Evolutionary conservation across 441 rosid species (phyloP).

Genomic region (Rhodomyrtus psidioides): DNA sequence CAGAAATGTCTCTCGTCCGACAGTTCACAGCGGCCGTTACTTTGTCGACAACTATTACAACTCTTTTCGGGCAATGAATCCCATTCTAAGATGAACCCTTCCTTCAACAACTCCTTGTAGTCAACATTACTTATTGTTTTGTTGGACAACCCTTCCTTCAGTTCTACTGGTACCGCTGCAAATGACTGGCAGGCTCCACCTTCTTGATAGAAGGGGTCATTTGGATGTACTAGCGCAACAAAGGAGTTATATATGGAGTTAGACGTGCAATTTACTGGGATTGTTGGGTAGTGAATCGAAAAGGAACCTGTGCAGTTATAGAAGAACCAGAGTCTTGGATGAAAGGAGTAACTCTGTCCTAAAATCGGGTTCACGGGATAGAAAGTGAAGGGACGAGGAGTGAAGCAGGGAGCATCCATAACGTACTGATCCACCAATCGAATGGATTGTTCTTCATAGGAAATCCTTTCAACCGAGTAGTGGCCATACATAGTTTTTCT

Average conservation of each 20-base stretch:
- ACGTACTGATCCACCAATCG: background rate
- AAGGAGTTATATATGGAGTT: background rate
- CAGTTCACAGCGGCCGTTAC: background rate
- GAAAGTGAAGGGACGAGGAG: background rate
- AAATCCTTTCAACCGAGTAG: background rate
- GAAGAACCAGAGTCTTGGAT: background rate
- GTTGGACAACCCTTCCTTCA: background rate
- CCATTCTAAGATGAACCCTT: background rate
- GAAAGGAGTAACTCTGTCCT: background rate
- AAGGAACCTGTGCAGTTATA: background rate
- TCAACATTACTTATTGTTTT: background rate
- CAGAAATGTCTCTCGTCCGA: background rate
- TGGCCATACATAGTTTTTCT: background rate
- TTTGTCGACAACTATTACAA: background rate
- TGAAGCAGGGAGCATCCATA: background rate
- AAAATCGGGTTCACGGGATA: fast-evolving
- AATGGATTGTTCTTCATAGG: background rate
- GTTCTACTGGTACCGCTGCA: background rate
- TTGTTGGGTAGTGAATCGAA: background rate
- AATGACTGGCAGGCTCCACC: background rate
- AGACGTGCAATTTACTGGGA: background rate
- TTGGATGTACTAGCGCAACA: background rate
- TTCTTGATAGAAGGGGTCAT: background rate
- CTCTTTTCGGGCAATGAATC: background rate
- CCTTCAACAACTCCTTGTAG: background rate